Conservation (phyloP, 2,329 filamentous ascomycete species). For the Knufia petricola region DNA sequence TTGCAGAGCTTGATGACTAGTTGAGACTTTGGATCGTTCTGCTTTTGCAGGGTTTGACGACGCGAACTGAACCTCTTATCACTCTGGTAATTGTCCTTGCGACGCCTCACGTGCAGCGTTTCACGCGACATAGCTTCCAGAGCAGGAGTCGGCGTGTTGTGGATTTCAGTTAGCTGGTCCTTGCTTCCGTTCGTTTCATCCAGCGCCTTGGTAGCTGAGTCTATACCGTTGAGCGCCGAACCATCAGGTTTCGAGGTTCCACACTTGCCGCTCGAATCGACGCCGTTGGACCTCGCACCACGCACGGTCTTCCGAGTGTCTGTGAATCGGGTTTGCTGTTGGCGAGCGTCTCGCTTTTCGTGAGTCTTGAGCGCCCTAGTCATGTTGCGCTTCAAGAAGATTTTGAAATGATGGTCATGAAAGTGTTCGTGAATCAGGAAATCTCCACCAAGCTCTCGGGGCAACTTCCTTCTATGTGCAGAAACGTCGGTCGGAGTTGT, state of each 20-base stretch:
- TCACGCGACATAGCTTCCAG: neutral
- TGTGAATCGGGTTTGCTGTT: neutral
- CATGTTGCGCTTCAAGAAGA: conserved; percentile 10
- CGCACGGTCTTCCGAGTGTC: neutral
- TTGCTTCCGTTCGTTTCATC: neutral
- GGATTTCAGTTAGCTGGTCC: neutral
- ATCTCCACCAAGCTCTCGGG: neutral
- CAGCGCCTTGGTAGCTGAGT: neutral
- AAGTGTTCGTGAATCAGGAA: neutral
- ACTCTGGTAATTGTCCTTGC: neutral
- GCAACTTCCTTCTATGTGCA: conserved; percentile 1
- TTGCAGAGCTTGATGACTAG: conserved; percentile 9
- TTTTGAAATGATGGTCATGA: neutral
- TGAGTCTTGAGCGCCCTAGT: conserved; percentile 6
- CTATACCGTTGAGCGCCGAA: neutral
- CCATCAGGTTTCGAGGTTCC: neutral
- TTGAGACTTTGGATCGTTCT: conserved; percentile 7
- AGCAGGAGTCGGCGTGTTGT: conserved; percentile 2
- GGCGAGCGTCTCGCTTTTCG: conserved; percentile 3
- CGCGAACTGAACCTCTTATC: neutral
- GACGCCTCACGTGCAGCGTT: neutral
- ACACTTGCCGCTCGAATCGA: no score
- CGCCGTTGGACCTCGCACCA: neutral
- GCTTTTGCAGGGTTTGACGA: neutral
- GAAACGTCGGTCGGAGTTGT: neutral